Evolutionary conservation across 495 filamentous ascomycete species (phyloP), one percentile per base, ranked within the genome.

Genomic region (Antarctomyces pellizariae): DNA sequence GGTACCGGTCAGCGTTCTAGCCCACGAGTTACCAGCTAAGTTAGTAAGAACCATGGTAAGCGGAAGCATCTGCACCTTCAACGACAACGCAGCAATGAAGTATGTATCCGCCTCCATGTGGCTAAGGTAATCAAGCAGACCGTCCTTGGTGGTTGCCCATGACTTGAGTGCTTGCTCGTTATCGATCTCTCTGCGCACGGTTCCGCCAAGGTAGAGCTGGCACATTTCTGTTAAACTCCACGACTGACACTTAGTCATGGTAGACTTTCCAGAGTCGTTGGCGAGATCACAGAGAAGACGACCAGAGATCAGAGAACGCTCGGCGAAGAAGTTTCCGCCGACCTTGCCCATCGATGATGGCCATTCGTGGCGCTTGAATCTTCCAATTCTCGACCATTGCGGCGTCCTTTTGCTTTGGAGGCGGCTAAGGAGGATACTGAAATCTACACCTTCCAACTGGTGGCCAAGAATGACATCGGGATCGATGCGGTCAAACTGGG

Each of bases 171-270:
- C 82, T 24, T 52, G 65, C 33, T 92, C 86, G 36, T 70, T 79
- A 46, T 97, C 83, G 7, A 95, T 41, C 9, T 95, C 89, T 17
- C 71, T 61, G 11, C 86, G 68, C 13, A 50, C 52, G 22, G 57
- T 50, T 6, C 63, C 72, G 3, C 43, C 39, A 5, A 97, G 68
- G 34, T 92, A 83, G 13, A 93, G 59, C 24, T 69, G 74, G 47
- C 79, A 90, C 77, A 97, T 97, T 48, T 97, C 86, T 0, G 79
- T 86, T 46, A 97, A 57, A 50, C 71, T 91, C 89, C 89, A 97
- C 3, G 80, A 86, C 45, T 91, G 82, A 44, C 86, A 97, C 54
- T 89, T 89, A 34, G 65, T 75, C 82, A 91, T 95, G 25, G 84
- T 65, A 13, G 83, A 93, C 62, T 92, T 93, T 48, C 86, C 86